Percentiles rank a stretch among this genome's conserved stretches.
Evolutionary conservation across 2,329 filamentous ascomycete species (phyloP).

Genomic region (Diaporthe vexans): DNA sequence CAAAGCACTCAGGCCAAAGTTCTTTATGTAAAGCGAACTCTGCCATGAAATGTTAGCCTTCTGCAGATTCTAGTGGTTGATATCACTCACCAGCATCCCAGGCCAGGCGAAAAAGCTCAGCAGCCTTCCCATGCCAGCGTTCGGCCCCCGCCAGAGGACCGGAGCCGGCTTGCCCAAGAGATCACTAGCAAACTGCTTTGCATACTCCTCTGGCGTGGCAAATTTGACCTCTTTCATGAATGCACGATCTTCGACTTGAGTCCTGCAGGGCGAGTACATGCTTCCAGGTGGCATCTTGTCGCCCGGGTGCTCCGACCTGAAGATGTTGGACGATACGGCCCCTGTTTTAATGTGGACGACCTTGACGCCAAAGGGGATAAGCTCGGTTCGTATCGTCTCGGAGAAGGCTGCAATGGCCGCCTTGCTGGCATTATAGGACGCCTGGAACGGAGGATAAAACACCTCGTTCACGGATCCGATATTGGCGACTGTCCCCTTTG

Average conservation of each 20-base stretch:
- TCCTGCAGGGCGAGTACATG: not conserved
- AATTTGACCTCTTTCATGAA: slow-evolving; percentile 14
- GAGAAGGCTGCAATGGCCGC: slow-evolving; percentile 56
- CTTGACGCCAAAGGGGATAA: slow-evolving; percentile 52
- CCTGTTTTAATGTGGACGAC: slow-evolving; percentile 53
- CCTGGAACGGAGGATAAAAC: slow-evolving; percentile 52
- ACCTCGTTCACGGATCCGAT: slow-evolving; percentile 54
- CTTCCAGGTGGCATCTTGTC: slow-evolving; percentile 27
- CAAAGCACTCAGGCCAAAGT: not conserved
- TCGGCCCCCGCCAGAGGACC: slow-evolving; percentile 6
- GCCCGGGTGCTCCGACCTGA: slow-evolving; percentile 19
- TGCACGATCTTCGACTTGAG: not conserved
- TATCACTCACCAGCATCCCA: not conserved
- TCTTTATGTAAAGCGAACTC: not conserved
- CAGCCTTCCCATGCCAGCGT: not conserved
- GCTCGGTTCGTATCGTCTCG: slow-evolving; percentile 57
- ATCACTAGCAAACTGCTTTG: not conserved
- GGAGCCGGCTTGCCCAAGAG: slow-evolving; percentile 15
- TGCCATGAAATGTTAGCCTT: not conserved
- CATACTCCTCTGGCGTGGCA: slow-evolving; percentile 18
- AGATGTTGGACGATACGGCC: slow-evolving; percentile 51
- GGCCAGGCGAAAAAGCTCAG: not conserved
- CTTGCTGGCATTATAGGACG: slow-evolving; percentile 59
- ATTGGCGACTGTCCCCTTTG: slow-evolving; percentile 54
- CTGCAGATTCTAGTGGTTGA: not conserved